A percentile compares a stretch with the other conserved stretches of the same genome.
Conservation (phyloP, 1,139 yeast genomes). For the Protomyces gravidus region DNA sequence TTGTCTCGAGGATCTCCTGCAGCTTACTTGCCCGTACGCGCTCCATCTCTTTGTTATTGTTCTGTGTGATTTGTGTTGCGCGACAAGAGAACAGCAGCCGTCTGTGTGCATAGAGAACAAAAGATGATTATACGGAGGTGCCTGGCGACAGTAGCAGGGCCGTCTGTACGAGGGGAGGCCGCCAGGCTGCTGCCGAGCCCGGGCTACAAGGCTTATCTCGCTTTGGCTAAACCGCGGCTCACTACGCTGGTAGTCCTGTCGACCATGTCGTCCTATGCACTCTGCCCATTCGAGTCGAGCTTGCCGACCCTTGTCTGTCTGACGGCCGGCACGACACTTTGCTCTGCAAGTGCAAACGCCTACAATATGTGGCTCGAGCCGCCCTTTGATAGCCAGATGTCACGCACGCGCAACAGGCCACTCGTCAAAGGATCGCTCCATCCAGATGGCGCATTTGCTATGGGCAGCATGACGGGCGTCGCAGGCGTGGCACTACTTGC, state of each 20-base stretch:
- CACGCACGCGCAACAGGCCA: slow-evolving; percentile 83
- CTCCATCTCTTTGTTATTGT: background rate
- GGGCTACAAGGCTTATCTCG: slow-evolving; percentile 49
- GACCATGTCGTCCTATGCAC: slow-evolving; percentile 87
- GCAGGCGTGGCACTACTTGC: slow-evolving; percentile 66
- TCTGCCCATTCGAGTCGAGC: slow-evolving; percentile 70
- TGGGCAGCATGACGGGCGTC: slow-evolving; percentile 70
- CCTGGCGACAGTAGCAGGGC: background rate
- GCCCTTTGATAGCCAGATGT: slow-evolving; percentile 79
- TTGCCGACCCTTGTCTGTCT: slow-evolving; percentile 63
- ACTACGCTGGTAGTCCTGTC: slow-evolving; percentile 85
- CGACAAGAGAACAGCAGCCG: too few species aligned
- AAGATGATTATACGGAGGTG: background rate
- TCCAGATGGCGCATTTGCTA: slow-evolving; percentile 68
- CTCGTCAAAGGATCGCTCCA: slow-evolving; percentile 79
- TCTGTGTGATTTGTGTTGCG: background rate
- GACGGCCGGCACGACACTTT: slow-evolving; percentile 77
- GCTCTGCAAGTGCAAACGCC: slow-evolving; percentile 94
- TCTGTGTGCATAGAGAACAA: too few species aligned
- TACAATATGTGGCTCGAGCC: slow-evolving; percentile 97
- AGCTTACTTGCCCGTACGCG: slow-evolving; percentile 14
- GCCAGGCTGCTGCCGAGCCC: slow-evolving; percentile 16
- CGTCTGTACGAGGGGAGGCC: too few species aligned
- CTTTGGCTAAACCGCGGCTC: slow-evolving; percentile 81
- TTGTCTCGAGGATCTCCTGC: slow-evolving; percentile 13